Percentiles rank a stretch among this genome's conserved stretches.
Conservation (phyloP, 495 filamentous ascomycete genomes). For the Podospora didyma region DNA sequence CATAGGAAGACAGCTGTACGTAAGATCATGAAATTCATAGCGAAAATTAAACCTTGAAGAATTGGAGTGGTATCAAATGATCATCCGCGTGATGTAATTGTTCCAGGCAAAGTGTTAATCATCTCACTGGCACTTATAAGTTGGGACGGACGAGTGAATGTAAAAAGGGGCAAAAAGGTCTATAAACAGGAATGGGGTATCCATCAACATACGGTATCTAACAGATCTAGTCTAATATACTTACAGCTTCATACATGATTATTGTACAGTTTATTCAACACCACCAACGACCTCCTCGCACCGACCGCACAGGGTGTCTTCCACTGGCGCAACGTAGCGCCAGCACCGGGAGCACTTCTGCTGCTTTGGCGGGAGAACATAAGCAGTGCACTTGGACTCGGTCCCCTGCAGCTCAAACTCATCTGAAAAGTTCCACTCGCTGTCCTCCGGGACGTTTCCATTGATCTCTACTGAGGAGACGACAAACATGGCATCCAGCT, state of each 20-base stretch:
- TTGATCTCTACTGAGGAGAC: conserved; percentile 63
- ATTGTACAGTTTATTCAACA: conserved; percentile 1
- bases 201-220: background rate
- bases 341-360: conserved; percentile 80
- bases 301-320: conserved; percentile 64
- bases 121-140: too few species aligned
- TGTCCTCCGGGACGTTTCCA: conserved; percentile 23
- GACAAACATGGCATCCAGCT: conserved; percentile 72
- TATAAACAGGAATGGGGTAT: background rate
- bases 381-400: conserved; percentile 46
- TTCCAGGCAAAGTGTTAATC: too few species aligned
- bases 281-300: conserved; percentile 63
- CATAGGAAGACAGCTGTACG: too few species aligned
- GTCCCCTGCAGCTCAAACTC: conserved; percentile 51
- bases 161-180: too few species aligned
- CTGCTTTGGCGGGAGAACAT: conserved; percentile 63
- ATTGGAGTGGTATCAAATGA: too few species aligned
- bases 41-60: too few species aligned
- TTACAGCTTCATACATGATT: background rate
- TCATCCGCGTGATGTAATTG: too few species aligned
- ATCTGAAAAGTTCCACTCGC: conserved; percentile 52
- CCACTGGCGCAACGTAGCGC: conserved; percentile 61
- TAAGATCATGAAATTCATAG: too few species aligned
- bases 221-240: background rate
- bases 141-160: too few species aligned